A percentile compares a stretch with the other conserved stretches of the same genome.
These are phyloP conservation scores for Parachaetomium inaequale DNA, from an alignment of 495 filamentous ascomycete genomes.

Conservation along the genomic window DNA sequence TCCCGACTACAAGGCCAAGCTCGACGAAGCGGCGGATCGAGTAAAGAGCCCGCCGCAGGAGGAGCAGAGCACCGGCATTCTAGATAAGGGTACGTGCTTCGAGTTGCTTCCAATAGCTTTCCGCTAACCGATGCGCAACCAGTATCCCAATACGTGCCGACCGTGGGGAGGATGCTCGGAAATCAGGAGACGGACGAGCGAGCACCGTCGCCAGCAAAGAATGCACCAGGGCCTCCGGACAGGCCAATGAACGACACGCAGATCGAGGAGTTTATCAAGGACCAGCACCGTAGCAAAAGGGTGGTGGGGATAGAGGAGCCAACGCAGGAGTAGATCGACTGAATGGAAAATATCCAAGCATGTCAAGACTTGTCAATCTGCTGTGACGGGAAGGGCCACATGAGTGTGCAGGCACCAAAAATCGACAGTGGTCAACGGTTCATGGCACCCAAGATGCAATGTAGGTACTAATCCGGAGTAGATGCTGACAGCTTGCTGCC, in stretches of 20 bases:
- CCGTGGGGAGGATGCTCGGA: constrained; percentile 25
- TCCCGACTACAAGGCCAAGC: constrained; percentile 27
- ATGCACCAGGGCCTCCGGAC: constrained; percentile 26
- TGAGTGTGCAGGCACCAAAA: too few species aligned
- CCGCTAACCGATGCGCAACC: background rate
- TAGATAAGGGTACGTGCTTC: constrained; percentile 29
- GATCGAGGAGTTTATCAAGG: constrained; percentile 38
- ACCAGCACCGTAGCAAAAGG: constrained; percentile 34
- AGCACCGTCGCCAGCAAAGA: background rate
- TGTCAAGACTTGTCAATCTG: too few species aligned
- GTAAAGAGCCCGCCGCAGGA: constrained; percentile 1
- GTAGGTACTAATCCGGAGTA: too few species aligned
- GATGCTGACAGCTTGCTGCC: too few species aligned
- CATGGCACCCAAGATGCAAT: too few species aligned
- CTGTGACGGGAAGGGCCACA: too few species aligned
- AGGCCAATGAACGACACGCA: constrained; percentile 33
- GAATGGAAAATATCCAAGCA: background rate
- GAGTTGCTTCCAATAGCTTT: background rate
- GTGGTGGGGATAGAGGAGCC: constrained; percentile 8
- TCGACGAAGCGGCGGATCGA: constrained; percentile 28
- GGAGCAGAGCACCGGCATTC: constrained; percentile 12
- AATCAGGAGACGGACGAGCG: constrained; percentile 10
- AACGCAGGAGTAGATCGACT: background rate
- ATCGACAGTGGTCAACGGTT: too few species aligned
- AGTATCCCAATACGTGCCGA: constrained; percentile 31